Conservation (phyloP, 2,329 filamentous ascomycete genomes). For the Xylaria sp. region DNA sequence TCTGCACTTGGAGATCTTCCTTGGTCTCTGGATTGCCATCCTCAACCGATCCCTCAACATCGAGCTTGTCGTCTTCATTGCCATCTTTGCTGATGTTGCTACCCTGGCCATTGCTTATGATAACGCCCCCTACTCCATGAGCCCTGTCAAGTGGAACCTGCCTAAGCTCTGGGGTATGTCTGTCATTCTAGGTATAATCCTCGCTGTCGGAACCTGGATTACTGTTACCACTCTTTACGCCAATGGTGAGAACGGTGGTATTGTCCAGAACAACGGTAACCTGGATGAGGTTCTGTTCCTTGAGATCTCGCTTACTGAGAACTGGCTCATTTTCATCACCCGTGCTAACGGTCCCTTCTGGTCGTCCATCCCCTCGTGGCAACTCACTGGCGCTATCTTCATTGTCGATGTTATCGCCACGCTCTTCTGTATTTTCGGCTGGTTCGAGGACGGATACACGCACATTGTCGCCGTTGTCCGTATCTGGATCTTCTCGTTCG, state of each 20-base stretch:
- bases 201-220: slow-evolving; percentile 88
- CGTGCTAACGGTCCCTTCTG: slow-evolving; percentile 93
- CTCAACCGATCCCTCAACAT: slow-evolving; percentile 87
- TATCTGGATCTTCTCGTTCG: slow-evolving; percentile 92
- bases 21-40: slow-evolving; percentile 91
- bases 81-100: slow-evolving; percentile 93
- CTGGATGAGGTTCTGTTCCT: slow-evolving; percentile 87
- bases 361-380: slow-evolving; percentile 89
- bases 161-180: slow-evolving; percentile 96
- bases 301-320: slow-evolving; percentile 89
- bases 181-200: slow-evolving; percentile 81
- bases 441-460: slow-evolving; percentile 76
- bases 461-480: slow-evolving; percentile 86
- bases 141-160: slow-evolving; percentile 93
- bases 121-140: slow-evolving; percentile 86
- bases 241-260: slow-evolving; percentile 74
- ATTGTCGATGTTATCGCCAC: slow-evolving; percentile 86
- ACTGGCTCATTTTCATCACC: slow-evolving; percentile 97
- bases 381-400: slow-evolving; percentile 80
- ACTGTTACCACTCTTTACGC: slow-evolving; percentile 87
- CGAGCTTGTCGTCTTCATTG: slow-evolving; percentile 90
- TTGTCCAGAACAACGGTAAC: slow-evolving; percentile 88
- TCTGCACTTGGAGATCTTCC: slow-evolving; percentile 89
- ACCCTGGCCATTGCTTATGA: slow-evolving; percentile 94
- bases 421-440: slow-evolving; percentile 87